Evolutionary conservation across 148 eudicot species (phyloP), one percentile per base, ranked within the genome.

Genomic region (Talinum fruticosum): DNA sequence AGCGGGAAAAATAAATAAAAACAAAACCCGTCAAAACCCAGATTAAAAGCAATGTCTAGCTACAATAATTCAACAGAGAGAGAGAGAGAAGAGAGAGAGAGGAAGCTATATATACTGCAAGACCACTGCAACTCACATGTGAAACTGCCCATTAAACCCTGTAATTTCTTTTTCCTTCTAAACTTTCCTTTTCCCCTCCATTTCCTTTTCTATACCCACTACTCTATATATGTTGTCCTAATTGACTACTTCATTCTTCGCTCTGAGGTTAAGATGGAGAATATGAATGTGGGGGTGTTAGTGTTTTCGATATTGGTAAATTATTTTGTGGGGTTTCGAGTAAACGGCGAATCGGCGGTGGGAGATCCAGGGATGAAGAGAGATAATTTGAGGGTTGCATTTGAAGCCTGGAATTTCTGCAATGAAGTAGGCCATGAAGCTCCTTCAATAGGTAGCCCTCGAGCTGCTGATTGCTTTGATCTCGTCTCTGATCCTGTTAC

Each of bases 381-480:
- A 73, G 92, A 89, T 75, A 89, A 75, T 21, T 79, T 91, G 35
- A 85, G 97, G 79, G 88, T 90, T n/a, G 97, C 80, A 4, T 85
- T 90, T 47, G 97, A 92, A 78, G 94, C 89, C 68, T 92, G 97
- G 97, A 92, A 92, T 72, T 90, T 90, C 78, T 92, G 97, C 80
- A 90, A 92, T 87, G 97, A 92, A 83, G 97, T 92, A 59, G 97
- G 97, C 2, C 76, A 71, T 12, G 94, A 92, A 81, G 93, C 93
- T 29, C 94, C 93, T 57, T 24, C 34, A 5, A 90, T 88, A 91
- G 97, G 97, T n/a, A 90, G 94, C 75, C 97, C 97, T 23, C 83
- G 97, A 76, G 90, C 93, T 67, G 97, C 97, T 59, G 97, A 92
- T 80, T 92, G 97, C 77, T 90, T 91, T 82, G 91, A 92, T 90